Percentiles rank a stretch among this genome's conserved stretches.
These are phyloP conservation scores for Teunomyces lycoperdinae DNA, from an alignment of 805 yeast genomes.

Conservation along the genomic window DNA sequence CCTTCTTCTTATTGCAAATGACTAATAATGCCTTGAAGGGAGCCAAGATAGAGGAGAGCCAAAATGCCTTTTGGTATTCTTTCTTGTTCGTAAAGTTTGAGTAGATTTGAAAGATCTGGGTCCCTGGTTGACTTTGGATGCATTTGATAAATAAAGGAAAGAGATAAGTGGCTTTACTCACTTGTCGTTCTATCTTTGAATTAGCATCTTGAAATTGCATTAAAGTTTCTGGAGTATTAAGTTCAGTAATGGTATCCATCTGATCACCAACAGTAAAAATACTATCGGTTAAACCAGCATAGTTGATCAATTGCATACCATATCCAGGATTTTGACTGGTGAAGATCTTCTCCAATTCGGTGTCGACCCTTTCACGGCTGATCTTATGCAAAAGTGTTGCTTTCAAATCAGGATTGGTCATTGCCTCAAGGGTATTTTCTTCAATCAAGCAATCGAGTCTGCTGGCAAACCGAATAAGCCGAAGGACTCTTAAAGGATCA, in stretches of 20 bases:
- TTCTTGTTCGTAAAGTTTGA: background rate
- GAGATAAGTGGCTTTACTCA: conserved; percentile 21
- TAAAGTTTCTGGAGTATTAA: conserved; percentile 15
- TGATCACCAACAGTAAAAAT: conserved; percentile 47
- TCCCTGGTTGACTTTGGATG: background rate
- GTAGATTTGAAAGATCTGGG: background rate
- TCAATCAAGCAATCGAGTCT: conserved; percentile 71
- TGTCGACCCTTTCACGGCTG: conserved; percentile 86
- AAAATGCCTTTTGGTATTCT: conserved; percentile 29
- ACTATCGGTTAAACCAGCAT: conserved; percentile 52
- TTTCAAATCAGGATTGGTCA: conserved; percentile 59
- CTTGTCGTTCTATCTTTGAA: conserved; percentile 13
- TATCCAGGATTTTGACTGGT: conserved; percentile 56
- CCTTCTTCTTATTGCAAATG: conserved; percentile 37
- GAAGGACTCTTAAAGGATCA: conserved; percentile 87
- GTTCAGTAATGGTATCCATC: conserved; percentile 13
- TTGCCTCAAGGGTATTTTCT: conserved; percentile 54
- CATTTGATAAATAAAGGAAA: conserved; percentile 16
- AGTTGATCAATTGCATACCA: conserved; percentile 60
- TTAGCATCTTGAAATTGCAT: conserved; percentile 14
- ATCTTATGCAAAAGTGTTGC: conserved; percentile 66
- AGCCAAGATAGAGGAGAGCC: conserved; percentile 49
- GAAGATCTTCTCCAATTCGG: conserved; percentile 77
- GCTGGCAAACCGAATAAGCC: conserved; percentile 83
- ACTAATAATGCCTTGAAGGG: conserved; percentile 46